phyloP scores from a whole-genome alignment of 768 basidiomycete genomes.

The Cystofilobasidium bisporidii region DNA sequence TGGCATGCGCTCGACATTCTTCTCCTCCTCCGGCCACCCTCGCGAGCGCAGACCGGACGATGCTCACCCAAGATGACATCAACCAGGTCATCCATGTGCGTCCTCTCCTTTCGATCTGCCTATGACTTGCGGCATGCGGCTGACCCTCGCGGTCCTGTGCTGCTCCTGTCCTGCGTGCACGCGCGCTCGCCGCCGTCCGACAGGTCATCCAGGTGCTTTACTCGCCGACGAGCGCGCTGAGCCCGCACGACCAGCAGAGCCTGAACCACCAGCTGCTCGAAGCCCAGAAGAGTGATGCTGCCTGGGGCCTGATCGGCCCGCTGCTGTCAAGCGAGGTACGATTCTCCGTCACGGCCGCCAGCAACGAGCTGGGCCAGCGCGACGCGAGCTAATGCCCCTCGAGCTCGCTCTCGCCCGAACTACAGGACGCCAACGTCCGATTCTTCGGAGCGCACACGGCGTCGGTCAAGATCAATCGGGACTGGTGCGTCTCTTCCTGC shows the following conservation, averaged over 20 bases:
- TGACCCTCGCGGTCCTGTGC: too few relatives aligned
- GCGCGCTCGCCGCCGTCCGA: neutral
- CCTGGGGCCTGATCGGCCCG: slow-evolving; percentile 75
- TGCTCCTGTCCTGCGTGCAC: too few relatives aligned
- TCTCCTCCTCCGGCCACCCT: neutral
- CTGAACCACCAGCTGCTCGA: slow-evolving; percentile 31
- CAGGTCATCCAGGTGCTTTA: slow-evolving; percentile 29
- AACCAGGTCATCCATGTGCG: slow-evolving; percentile 23
- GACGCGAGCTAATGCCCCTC: too few relatives aligned
- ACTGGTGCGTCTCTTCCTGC: slow-evolving; percentile 61
- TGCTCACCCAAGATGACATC: slow-evolving; percentile 26
- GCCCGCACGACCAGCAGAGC: slow-evolving; percentile 28
- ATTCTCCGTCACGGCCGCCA: too few relatives aligned
- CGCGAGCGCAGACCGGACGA: too few relatives aligned
- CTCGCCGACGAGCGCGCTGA: slow-evolving; percentile 10
- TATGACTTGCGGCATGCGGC: too few relatives aligned
- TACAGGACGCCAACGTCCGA: slow-evolving; percentile 65
- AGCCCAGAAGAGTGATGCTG: slow-evolving; percentile 44
- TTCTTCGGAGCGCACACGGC: slow-evolving; percentile 92
- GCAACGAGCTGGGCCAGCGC: too few relatives aligned
- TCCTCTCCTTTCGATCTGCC: neutral
- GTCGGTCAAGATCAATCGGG: slow-evolving; percentile 85
- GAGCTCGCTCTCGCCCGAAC: too few relatives aligned
- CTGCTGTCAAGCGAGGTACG: slow-evolving; percentile 51
- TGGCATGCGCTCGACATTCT: too few relatives aligned